Conservation (phyloP, 1,284 basidiomycete genomes). For the Grifola frondosa region DNA sequence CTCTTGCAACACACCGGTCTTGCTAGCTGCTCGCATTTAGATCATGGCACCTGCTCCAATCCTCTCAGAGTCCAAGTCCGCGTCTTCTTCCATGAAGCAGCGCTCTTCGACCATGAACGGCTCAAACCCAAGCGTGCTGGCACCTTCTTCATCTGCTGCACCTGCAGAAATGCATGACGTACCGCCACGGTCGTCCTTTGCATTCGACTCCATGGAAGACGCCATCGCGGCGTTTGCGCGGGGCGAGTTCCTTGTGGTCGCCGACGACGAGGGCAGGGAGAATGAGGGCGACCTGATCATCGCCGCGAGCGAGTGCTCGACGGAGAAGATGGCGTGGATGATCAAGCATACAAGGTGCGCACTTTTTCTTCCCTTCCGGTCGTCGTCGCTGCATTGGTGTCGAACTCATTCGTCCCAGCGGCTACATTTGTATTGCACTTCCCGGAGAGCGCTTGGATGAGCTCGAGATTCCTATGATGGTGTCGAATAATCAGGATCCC, state of each 20-base stretch:
- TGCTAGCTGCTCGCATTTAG: background rate
- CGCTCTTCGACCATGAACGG: conserved; percentile 10
- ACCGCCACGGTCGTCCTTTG: conserved; percentile 28
- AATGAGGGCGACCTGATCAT: conserved; percentile 95
- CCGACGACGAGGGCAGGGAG: conserved; percentile 92
- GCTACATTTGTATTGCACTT: too few relatives aligned
- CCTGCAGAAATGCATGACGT: conserved; percentile 27
- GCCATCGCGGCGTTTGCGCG: conserved; percentile 76
- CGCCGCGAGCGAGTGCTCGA: conserved; percentile 78
- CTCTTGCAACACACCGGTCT: background rate
- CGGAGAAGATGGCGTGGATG: conserved; percentile 99
- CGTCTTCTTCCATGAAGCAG: conserved; percentile 9
- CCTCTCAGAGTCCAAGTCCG: conserved; percentile 6
- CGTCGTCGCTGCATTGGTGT: background rate
- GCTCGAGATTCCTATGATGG: too few relatives aligned
- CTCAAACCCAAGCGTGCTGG: conserved; percentile 11
- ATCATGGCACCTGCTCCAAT: conserved; percentile 18
- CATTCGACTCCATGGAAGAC: conserved; percentile 75
- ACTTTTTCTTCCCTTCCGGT: background rate
- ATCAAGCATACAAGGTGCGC: conserved; percentile 91
- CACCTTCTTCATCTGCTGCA: conserved; percentile 22
- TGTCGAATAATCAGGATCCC: too few relatives aligned
- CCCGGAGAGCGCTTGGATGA: too few relatives aligned
- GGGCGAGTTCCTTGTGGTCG: conserved; percentile 94
- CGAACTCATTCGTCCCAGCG: too few relatives aligned